phyloP scores from a whole-genome alignment of 192 early-diverging fungal genomes.

The Funneliformis mosseae region DNA sequence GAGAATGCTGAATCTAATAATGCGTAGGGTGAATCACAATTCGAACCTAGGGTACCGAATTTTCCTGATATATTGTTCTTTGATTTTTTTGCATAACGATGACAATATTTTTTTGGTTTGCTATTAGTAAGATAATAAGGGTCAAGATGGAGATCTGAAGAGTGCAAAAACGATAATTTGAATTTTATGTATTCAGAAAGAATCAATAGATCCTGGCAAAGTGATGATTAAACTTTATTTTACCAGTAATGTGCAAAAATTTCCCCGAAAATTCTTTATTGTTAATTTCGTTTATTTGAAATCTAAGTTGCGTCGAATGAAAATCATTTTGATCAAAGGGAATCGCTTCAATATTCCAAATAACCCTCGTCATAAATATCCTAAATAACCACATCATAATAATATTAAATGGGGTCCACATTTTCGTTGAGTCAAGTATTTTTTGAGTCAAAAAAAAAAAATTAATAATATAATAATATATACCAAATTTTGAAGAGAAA shows the following conservation, averaged over 20 bases:
- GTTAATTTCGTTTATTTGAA: not conserved
- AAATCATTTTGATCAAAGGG: not conserved
- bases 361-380: not conserved
- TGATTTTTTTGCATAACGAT: slow-evolving; percentile 32
- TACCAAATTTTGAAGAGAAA: too few relatives aligned
- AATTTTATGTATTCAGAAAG: not conserved
- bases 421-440: not conserved
- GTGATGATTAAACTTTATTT: not conserved
- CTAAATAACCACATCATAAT: not conserved
- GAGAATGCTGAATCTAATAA: slow-evolving; percentile 33
- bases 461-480: too few relatives aligned
- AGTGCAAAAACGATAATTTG: not conserved
- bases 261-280: not conserved
- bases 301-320: not conserved
- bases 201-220: not conserved
- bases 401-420: not conserved
- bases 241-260: not conserved
- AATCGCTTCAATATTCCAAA: not conserved
- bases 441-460: too few relatives aligned
- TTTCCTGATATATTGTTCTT: slow-evolving; percentile 37
- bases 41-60: slow-evolving; percentile 40
- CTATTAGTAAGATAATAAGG: slow-evolving; percentile 35
- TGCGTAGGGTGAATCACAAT: slow-evolving; percentile 41
- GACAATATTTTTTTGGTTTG: slow-evolving; percentile 40
- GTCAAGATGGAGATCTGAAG: slow-evolving; percentile 49